Percentiles rank a stretch among this genome's conserved stretches.
Conservation (phyloP, 1,284 basidiomycete genomes). For the Ustilago sp. region DNA sequence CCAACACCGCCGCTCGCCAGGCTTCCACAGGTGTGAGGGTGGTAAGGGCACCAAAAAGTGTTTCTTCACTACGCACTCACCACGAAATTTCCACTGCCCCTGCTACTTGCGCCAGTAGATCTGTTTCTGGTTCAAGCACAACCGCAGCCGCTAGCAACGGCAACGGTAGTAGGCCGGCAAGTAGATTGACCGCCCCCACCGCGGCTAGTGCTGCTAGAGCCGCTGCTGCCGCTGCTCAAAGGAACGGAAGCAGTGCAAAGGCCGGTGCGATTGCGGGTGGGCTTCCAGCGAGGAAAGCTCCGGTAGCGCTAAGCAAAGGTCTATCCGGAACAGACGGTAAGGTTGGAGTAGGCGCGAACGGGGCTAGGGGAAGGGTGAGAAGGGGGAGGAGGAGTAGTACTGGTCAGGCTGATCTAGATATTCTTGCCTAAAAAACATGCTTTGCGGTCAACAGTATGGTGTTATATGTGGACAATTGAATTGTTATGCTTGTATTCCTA, state of each 20-base stretch:
- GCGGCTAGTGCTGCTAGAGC: constrained; percentile 39
- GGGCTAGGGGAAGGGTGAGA: not conserved
- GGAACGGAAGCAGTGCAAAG: not conserved
- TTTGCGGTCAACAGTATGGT: too few species aligned
- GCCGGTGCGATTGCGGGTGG: too few species aligned
- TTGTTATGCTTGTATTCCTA: too few species aligned
- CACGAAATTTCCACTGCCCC: not conserved
- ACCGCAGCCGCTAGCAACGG: constrained; percentile 8
- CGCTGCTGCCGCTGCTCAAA: constrained; percentile 20
- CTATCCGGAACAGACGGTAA: not conserved
- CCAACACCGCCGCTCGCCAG: not conserved
- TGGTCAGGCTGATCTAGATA: constrained; percentile 40
- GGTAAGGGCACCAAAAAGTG: constrained; percentile 33
- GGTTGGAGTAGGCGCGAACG: not conserved
- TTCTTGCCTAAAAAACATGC: constrained; percentile 10
- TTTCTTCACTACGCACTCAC: constrained; percentile 12
- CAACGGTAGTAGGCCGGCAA: constrained; percentile 11
- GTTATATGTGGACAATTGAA: too few species aligned
- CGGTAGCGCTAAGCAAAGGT: constrained; percentile 13
- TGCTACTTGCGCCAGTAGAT: not conserved
- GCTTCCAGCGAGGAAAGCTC: too few species aligned
- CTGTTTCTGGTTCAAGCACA: constrained; percentile 14
- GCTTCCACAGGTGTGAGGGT: not conserved
- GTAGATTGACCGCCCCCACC: constrained; percentile 37
- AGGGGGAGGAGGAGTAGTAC: constrained; percentile 35